These are phyloP conservation scores for Kuraishia ogatae DNA, from an alignment of 805 yeast genomes.

Conservation along the genomic window DNA sequence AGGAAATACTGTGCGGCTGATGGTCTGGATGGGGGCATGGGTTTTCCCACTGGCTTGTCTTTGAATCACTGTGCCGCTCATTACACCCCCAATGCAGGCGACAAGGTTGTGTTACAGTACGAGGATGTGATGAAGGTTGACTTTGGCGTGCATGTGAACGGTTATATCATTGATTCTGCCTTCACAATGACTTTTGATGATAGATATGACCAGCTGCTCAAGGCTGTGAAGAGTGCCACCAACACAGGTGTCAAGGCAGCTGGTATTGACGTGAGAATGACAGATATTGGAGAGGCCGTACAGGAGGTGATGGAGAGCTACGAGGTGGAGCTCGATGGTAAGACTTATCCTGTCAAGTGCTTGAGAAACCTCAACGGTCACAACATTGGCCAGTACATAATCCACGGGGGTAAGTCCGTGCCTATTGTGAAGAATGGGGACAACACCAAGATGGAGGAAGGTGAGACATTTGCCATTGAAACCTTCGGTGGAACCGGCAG, in stretches of 20 bases:
- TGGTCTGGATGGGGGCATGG: slow-evolving; percentile 75
- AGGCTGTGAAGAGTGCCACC: slow-evolving; percentile 89
- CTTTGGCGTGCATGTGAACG: slow-evolving; percentile 94
- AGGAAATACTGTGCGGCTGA: slow-evolving; percentile 67
- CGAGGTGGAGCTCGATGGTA: slow-evolving; percentile 87
- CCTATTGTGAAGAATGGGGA: slow-evolving; percentile 95
- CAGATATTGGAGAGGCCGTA: slow-evolving; percentile 92
- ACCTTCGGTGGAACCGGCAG: slow-evolving; percentile 96
- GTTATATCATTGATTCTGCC: slow-evolving; percentile 90
- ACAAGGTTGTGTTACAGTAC: slow-evolving; percentile 66
- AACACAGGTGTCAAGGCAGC: slow-evolving; percentile 88
- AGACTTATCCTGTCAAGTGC: slow-evolving; percentile 75
- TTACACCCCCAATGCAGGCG: slow-evolving; percentile 95
- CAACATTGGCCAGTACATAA: slow-evolving; percentile 72
- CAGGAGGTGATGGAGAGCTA: slow-evolving; percentile 97
- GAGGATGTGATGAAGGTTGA: slow-evolving; percentile 97
- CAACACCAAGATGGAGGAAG: slow-evolving; percentile 97
- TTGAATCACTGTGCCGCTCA: slow-evolving; percentile 95
- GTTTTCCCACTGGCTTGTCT: slow-evolving; percentile 97
- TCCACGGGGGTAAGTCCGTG: slow-evolving; percentile 94
- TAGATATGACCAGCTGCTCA: slow-evolving; percentile 68
- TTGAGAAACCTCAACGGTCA: slow-evolving; percentile 94
- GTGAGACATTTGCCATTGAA: slow-evolving; percentile 96
- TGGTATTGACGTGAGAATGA: slow-evolving; percentile 91
- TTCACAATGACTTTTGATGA: slow-evolving; percentile 85